Percentiles rank a stretch among this genome's conserved stretches.
These are phyloP conservation scores for Puccinia novopanici DNA, from an alignment of 1,284 basidiomycete species.

Conservation along the genomic window DNA sequence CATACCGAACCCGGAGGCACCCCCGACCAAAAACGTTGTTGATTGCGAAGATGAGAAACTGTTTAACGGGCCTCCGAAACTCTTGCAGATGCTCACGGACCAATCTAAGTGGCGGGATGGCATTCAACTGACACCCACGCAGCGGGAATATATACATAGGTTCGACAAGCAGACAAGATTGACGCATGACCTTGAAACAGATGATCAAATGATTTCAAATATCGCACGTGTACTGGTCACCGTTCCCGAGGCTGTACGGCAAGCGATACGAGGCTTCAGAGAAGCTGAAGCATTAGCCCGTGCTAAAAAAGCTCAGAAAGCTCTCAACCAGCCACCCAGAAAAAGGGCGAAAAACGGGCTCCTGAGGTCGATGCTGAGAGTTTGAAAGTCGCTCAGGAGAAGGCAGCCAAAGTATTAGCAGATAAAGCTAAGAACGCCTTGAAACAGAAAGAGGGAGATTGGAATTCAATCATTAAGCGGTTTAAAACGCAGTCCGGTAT, in stretches of 20 bases:
- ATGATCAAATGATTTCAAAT: constrained; percentile 21
- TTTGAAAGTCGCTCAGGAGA: constrained; percentile 33
- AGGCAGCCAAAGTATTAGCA: constrained; percentile 37
- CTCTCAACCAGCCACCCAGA: constrained; percentile 9
- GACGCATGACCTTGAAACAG: constrained; percentile 24
- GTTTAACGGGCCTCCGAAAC: constrained; percentile 24
- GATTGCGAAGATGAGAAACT: constrained; percentile 21
- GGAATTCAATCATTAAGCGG: constrained; percentile 43
- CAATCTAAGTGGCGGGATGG: constrained; percentile 44
- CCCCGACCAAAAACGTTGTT: constrained; percentile 29
- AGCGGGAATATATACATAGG: constrained; percentile 44
- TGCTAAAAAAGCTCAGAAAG: constrained; percentile 26
- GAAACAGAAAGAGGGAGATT: constrained; percentile 47
- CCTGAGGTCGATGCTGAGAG: constrained; percentile 11
- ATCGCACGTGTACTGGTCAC: constrained; percentile 38
- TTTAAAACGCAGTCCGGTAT: constrained; percentile 37
- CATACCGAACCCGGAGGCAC: constrained; percentile 38
- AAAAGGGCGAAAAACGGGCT: constrained; percentile 7
- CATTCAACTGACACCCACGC: constrained; percentile 41
- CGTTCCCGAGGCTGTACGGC: constrained; percentile 35
- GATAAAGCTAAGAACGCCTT: constrained; percentile 45
- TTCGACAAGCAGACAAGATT: constrained; percentile 14
- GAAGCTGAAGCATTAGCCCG: constrained; percentile 1
- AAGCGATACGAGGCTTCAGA: constrained; percentile 18
- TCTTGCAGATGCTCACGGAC: constrained; percentile 37